Base-by-base conservation (phyloP, 257 asterid genomes). In the Scutellaria galericulata region DNA sequence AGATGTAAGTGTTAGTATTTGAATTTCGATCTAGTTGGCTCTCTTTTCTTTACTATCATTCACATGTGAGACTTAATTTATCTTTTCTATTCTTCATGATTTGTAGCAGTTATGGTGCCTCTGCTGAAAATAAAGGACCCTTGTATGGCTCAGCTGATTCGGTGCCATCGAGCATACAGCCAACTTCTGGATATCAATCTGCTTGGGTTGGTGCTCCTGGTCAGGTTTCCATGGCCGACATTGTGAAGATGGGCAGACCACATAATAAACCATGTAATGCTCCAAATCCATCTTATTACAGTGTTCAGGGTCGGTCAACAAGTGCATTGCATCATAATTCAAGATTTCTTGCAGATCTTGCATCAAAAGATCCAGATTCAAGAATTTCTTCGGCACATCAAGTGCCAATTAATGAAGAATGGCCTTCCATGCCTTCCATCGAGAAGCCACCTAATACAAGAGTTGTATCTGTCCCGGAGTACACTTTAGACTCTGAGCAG, bases 201-300 rank as follows among this genome's bases (percentile, higher is more conserved):
- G 70, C 91, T 58, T 90, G 97, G 98, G 80, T 51, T 20, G 91
- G 93, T 66, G 81, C 78, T 77, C 88, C 95, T 6, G 96, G 99
- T 79, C 96, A 90, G 82, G 84, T 88, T 37, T 88, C 99, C 67
- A 90, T 95, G 99, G 98, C 97, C 44, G 97, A 95, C 83, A 87
- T 95, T 79, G 97, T 95, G 86, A 95, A 95, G 91, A 91, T 84
- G 99, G 99, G 99, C 50, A 85, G 81, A 76, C 96, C 96, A 9
- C 88, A 76, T 1, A 83, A 74, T 78, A 90, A 78, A 70, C 77
- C 74, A 42, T 41, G 85, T 4, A 70, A 64, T 80, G 80, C 68
- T 42, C 71, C 79, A 2, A 82, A 63, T 31, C 37, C 37, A 75
- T 75, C 88, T 61, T 75, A 72, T 52, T 78, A 68, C 76, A 80